Base-by-base conservation (phyloP, 1,284 basidiomycete species). In the Schizophyllum amplum region DNA sequence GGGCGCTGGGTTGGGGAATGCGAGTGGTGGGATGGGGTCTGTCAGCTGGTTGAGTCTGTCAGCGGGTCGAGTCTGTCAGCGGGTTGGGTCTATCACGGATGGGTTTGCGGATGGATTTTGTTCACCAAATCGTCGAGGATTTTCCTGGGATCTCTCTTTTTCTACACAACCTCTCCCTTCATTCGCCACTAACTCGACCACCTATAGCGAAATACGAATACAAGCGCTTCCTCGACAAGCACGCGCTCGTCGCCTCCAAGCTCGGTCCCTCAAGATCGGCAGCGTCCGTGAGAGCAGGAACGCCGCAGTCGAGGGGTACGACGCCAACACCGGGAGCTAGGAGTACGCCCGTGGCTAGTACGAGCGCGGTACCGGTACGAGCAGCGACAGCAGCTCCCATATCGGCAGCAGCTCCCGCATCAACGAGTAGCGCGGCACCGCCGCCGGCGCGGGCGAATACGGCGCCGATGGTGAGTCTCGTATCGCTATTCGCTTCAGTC, bases 131-230 rank as follows among this genome's bases (percentile, higher is more conserved):
- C n/a, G n/a, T n/a, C n/a, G n/a, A n/a, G n/a, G n/a, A n/a, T n/a
- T n/a, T n/a, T n/a, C n/a, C n/a, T n/a, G n/a, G n/a, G n/a, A n/a
- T n/a, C n/a, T n/a, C n/a, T n/a, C n/a, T n/a, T n/a, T n/a, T n/a
- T n/a, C n/a, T n/a, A n/a, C 27, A 33, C 27, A 33, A 33, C 27
- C 27, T 13, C 27, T 33, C 27, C 27, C 27, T 33, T 33, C 27
- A 5, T 6, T 13, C 13, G 5, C 27, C 27, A 6, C 27, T 33
- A 13, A 33, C 27, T 33, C 27, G 6, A 47, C 49, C 42, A 42
- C 9, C 52, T 55, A 24, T 61, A 90, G 87, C 80, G 11, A 90
- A 90, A 68, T 90, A 90, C 62, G 82, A 90, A 63, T 86, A 81
- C 66, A 85, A 80, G 67, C 78, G 78, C 25, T 90, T 84, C 69